A percentile compares a stretch with the other conserved stretches of the same genome.
Conservation (phyloP, 2,329 filamentous ascomycete species). For the Xylaria multiplex region DNA sequence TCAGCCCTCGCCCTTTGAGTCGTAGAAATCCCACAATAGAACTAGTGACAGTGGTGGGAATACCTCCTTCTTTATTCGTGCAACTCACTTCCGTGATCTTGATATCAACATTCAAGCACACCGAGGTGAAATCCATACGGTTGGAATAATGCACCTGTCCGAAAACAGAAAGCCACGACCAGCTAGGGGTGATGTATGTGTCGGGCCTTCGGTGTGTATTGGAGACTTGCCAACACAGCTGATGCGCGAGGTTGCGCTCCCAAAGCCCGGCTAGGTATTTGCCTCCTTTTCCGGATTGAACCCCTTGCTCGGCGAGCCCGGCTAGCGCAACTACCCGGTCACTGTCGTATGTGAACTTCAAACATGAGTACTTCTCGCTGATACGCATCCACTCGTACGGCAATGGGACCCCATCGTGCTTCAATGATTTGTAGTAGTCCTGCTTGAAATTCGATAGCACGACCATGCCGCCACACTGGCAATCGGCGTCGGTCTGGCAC, state of each 20-base stretch:
- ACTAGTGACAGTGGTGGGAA: slow-evolving; percentile 11
- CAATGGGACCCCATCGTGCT: slow-evolving; percentile 3
- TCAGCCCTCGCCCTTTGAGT: slow-evolving; percentile 14
- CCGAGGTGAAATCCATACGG: slow-evolving; percentile 26
- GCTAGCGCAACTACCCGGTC: slow-evolving; percentile 30
- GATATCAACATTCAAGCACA: slow-evolving; percentile 19
- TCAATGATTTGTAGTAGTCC: slow-evolving; percentile 11
- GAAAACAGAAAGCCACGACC: slow-evolving; percentile 36
- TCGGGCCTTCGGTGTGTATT: slow-evolving; percentile 12
- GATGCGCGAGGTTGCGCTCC: slow-evolving; percentile 27
- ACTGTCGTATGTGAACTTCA: slow-evolving; percentile 22
- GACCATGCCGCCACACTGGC: slow-evolving; percentile 31
- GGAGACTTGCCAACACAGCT: slow-evolving; percentile 28
- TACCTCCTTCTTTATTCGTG: not conserved
- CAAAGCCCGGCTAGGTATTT: slow-evolving; percentile 32
- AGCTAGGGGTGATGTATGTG: slow-evolving; percentile 26
- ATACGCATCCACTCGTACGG: slow-evolving; percentile 34
- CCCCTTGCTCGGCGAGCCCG: slow-evolving; percentile 30
- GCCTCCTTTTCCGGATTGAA: slow-evolving; percentile 18
- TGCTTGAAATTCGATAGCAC: slow-evolving; percentile 26
- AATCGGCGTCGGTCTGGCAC: slow-evolving; percentile 22
- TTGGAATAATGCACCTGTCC: slow-evolving; percentile 15
- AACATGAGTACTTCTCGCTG: slow-evolving; percentile 27
- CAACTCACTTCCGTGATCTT: slow-evolving; percentile 24
- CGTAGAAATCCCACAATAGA: slow-evolving; percentile 17